Base-by-base conservation (phyloP, 306 rosid genomes). In the Hylodesmum podocarpum region DNA sequence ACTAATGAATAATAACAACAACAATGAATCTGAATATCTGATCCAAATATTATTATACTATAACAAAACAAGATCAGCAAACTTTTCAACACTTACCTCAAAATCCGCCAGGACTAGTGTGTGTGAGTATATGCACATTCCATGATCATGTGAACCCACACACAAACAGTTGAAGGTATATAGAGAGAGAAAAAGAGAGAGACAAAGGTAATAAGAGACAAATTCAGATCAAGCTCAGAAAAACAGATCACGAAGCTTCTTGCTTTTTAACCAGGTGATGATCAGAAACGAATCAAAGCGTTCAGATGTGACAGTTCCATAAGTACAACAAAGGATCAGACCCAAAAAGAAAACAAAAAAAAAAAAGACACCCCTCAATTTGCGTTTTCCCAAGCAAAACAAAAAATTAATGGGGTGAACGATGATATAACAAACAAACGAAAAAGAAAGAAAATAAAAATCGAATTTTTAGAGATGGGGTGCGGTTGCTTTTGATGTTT, bases 261-360 rank as follows among this genome's bases (percentile, higher is more conserved):
- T 37, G 72, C 76, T 83, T 85, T 84, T 36, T 57, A 47, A 59
- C 75, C 61, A 63, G 76, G 66, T 34, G 76, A 66, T 25, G 67
- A 83, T 72, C 84, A 81, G 73, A 65, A 73, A 80, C 80, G 85
- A 80, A 84, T 81, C 81, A 79, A 82, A 82, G 85, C 64, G 86
- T 79, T 83, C 84, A 82, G 97, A 88, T 88, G 93, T 88, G 97
- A 91, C 87, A 88, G 92, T 81, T 85, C 85, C 50, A 39, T 51
- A 65, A 83, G 96, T 85, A 84, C 90, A 90, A n/a, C n/a, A n/a
- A 93, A 88, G 89, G 91, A 90, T 92, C 94, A 84, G 88, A 94
- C 89, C 92, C 93, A 84, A 80, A 84, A 51, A 44, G 74, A 78
- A 74, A 47, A 15, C 63, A 31, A 50, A 62, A 21, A 55, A 2